These are phyloP conservation scores for Pseudonectria buxi DNA, from an alignment of 2,329 filamentous ascomycete species.

Conservation along the genomic window DNA sequence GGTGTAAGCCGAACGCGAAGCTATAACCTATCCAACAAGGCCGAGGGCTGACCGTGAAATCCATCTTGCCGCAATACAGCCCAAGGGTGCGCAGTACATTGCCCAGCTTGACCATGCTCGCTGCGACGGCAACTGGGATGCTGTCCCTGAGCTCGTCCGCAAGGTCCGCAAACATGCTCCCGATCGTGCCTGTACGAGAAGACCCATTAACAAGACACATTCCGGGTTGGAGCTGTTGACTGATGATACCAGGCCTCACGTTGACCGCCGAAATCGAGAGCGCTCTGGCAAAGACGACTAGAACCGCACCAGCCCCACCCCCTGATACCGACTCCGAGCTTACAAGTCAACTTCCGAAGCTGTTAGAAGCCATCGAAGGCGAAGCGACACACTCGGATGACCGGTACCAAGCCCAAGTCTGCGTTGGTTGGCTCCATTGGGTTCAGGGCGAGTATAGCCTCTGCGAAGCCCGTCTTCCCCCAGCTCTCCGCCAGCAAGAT, in stretches of 20 bases:
- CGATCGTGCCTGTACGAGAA: constrained; percentile 66
- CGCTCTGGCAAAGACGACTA: constrained; percentile 51
- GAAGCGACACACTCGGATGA: constrained; percentile 50
- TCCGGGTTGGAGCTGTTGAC: constrained; percentile 7
- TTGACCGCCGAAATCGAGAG: constrained; percentile 64
- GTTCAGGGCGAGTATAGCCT: constrained; percentile 61
- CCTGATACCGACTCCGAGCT: constrained; percentile 38
- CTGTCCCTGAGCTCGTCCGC: constrained; percentile 79
- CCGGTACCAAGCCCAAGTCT: constrained; percentile 72
- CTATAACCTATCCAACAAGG: constrained; percentile 3
- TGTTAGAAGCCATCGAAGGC: constrained; percentile 51
- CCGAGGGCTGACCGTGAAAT: constrained; percentile 14
- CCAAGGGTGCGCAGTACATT: constrained; percentile 79
- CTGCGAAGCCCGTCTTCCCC: constrained; percentile 51
- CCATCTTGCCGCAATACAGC: constrained; percentile 27
- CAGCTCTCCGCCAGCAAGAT: constrained; percentile 51
- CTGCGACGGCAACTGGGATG: constrained; percentile 80
- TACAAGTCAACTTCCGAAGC: constrained; percentile 39
- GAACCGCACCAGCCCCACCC: constrained; percentile 35
- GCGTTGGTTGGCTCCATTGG: constrained; percentile 81
- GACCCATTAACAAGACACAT: constrained; percentile 2
- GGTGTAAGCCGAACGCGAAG: constrained; percentile 24
- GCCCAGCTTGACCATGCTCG: constrained; percentile 76
- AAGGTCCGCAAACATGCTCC: constrained; percentile 94
- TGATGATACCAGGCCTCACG: constrained; percentile 50